These are phyloP conservation scores for Daldinia bambusicola DNA, from an alignment of 495 filamentous ascomycete species.

Conservation along the genomic window DNA sequence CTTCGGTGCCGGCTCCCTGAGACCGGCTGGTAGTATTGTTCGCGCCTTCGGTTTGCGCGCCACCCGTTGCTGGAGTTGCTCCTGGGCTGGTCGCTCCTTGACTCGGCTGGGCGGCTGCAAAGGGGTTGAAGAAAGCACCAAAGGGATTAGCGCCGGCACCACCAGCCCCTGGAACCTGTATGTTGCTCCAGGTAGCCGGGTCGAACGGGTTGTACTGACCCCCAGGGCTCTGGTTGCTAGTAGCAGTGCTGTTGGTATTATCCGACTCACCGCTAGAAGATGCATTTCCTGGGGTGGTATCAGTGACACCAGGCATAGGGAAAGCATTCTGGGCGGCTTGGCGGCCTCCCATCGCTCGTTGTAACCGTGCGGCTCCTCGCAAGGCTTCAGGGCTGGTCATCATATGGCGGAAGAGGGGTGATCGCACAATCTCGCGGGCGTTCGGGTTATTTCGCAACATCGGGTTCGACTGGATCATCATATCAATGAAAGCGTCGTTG, in stretches of 20 bases:
- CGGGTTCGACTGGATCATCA: constrained; percentile 90
- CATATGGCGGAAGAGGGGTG: constrained; percentile 89
- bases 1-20: constrained; percentile 38
- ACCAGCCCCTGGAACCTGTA: constrained; percentile 40
- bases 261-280: constrained; percentile 39
- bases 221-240: constrained; percentile 29
- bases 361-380: constrained; percentile 81
- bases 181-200: constrained; percentile 41
- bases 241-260: constrained; percentile 37
- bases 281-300: constrained; percentile 66
- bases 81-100: constrained; percentile 43
- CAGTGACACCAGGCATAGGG: constrained; percentile 88
- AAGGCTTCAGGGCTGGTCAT: constrained; percentile 92
- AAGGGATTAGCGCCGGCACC: constrained; percentile 74
- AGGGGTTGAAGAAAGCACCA: constrained; percentile 69
- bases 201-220: constrained; percentile 55
- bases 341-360: constrained; percentile 71
- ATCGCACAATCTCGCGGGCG: constrained; percentile 83
- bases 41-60: constrained; percentile 17
- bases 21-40: constrained; percentile 33
- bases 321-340: constrained; percentile 65
- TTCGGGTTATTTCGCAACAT: constrained; percentile 86
- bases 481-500: constrained; percentile 90
- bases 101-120: constrained; percentile 27
- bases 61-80: constrained; percentile 21